Base-by-base conservation (phyloP, 345 rosid species). In the Lepidium aucheri region DNA sequence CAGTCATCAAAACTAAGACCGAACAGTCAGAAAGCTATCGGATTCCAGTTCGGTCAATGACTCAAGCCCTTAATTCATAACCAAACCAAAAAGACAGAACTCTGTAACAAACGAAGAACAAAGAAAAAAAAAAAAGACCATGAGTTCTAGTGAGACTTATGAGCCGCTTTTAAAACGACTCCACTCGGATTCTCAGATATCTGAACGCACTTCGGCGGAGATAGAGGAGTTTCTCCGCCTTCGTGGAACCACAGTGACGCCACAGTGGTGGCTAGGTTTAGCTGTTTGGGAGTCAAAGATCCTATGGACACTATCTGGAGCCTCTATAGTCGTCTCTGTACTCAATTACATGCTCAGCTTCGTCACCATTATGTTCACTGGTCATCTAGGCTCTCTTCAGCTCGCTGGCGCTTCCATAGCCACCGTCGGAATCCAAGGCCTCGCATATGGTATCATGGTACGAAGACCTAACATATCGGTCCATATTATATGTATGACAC, bases 391-490 rank as follows among this genome's bases (percentile, higher is more conserved):
- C 11, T 60, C 93, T 1, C 55, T 87, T 33, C 78, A 87, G 79
- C 88, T 92, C 17, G 98, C 98, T 0, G 97, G 98, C 1, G 96
- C 98, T 55, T 86, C 98, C 3, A 79, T 89, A 30, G 93, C 98
- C 24, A 81, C 83, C 41, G 96, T 89, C 1, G 98, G 96, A 14
- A 87, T 89, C 59, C 98, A 89, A 64, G 98, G 98, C 16, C 95
- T 92, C 54, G 94, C 97, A 68, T 92, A 92, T 63, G 98, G 98
- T 11, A 82, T 92, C 22, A 92, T 92, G 98, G 96, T 92, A 79
- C 3, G 61, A 30, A 68, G 1, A 10, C 12, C 6, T 26, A 26
- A 53, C 65, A 53, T 38, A 26, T 57, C 7, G 3, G 44, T 49
- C 50, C 10, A 14, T 18, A 36, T 3, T 3, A 7, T 26, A 9